phyloP scores from a whole-genome alignment of 169 alveolate genomes.

The Eimeria sp. region DNA sequence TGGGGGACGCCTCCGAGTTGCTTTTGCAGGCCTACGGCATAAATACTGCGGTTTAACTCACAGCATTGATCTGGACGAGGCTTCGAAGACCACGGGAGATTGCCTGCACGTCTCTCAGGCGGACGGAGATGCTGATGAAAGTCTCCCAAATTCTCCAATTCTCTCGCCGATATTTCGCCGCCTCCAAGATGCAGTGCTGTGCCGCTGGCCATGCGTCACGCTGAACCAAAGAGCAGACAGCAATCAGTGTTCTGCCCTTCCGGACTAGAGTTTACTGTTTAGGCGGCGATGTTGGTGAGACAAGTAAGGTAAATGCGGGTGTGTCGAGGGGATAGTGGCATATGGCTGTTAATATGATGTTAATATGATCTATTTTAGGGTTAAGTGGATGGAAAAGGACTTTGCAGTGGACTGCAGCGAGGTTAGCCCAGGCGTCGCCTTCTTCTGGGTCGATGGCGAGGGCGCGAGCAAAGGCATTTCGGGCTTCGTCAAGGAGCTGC shows the following conservation, averaged over 20 bases:
- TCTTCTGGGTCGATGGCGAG: slow-evolving; percentile 92
- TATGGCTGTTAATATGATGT: too few species aligned
- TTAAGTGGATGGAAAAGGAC: neutral
- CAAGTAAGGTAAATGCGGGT: neutral
- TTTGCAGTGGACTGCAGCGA: slow-evolving; percentile 92
- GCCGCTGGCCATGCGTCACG: slow-evolving; percentile 93
- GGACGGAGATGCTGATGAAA: slow-evolving; percentile 86
- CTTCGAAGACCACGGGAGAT: slow-evolving; percentile 49
- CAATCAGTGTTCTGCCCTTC: neutral
- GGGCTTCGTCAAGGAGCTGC: slow-evolving; percentile 89
- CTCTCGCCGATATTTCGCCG: slow-evolving; percentile 90
- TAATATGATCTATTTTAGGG: neutral
- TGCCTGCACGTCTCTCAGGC: slow-evolving; percentile 72
- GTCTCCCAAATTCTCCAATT: slow-evolving; percentile 96
- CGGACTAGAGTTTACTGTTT: neutral
- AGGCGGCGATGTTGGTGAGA: neutral
- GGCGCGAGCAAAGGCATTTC: slow-evolving; percentile 91
- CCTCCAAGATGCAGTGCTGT: slow-evolving; percentile 92
- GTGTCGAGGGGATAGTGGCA: neutral
- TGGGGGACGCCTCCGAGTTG: too few species aligned
- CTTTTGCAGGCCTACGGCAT: neutral
- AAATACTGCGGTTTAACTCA: neutral
- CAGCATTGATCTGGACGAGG: slow-evolving; percentile 65
- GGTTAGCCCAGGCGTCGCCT: slow-evolving; percentile 97
- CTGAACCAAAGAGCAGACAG: slow-evolving; percentile 72